Conservation (phyloP, 306 rosid genomes). For the Ormosia semicastrata region DNA sequence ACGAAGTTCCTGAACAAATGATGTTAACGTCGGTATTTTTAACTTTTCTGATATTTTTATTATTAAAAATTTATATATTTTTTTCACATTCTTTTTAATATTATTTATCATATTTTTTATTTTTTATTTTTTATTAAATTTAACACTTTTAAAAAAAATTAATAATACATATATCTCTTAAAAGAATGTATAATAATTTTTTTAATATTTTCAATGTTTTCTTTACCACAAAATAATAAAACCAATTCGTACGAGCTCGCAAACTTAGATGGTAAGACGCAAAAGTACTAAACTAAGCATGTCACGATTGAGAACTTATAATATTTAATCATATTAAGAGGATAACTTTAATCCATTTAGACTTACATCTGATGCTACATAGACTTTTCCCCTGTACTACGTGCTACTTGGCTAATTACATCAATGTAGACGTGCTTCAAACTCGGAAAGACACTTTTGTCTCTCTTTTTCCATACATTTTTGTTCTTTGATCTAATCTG, state of each 20-base stretch:
- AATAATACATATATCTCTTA: too few species aligned
- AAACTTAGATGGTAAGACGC: background rate
- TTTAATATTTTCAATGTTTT: slow-evolving; percentile 25
- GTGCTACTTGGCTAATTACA: slow-evolving; percentile 40
- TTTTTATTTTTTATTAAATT: too few species aligned
- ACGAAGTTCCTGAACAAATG: background rate
- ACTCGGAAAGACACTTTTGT: slow-evolving; percentile 47
- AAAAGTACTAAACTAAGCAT: background rate
- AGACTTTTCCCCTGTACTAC: slow-evolving; percentile 11
- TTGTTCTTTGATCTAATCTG: slow-evolving; percentile 30
- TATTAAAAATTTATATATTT: too few species aligned
- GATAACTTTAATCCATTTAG: slow-evolving; percentile 22
- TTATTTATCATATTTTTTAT: too few species aligned
- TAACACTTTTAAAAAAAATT: too few species aligned
- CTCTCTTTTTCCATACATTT: slow-evolving; percentile 35
- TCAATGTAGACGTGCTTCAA: slow-evolving; percentile 30
- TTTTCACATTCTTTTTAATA: too few species aligned
- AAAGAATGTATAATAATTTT: too few species aligned
- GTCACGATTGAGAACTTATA: background rate
- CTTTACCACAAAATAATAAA: slow-evolving; percentile 22
- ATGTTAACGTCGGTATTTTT: background rate
- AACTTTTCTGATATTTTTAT: too few species aligned
- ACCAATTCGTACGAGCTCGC: slow-evolving; percentile 7
- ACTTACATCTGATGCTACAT: slow-evolving; percentile 33
- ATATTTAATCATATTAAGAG: slow-evolving; percentile 23